Percentiles rank a stretch among this genome's conserved stretches.
phyloP scores from a whole-genome alignment of 2,329 filamentous ascomycete genomes.

The Aspergillus pseudoviridinutans region DNA sequence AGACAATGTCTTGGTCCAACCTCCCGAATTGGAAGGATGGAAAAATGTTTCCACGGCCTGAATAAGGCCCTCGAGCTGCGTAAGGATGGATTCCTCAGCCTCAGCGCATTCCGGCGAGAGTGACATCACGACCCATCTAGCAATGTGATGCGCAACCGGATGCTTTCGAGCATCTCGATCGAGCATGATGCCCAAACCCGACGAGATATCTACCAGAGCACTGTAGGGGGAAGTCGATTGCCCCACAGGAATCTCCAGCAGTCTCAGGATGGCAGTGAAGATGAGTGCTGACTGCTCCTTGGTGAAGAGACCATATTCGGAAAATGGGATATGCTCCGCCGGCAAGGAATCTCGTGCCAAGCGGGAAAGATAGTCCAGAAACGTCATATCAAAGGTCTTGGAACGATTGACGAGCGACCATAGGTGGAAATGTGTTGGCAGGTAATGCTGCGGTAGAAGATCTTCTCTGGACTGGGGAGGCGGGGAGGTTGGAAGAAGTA shows the following conservation, averaged over 20 bases:
- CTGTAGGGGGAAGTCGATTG: constrained; percentile 93
- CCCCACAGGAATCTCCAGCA: constrained; percentile 94
- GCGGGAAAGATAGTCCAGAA: constrained; percentile 85
- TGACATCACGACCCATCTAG: constrained; percentile 88
- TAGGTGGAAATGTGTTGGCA: constrained; percentile 92
- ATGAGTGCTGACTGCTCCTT: constrained; percentile 87
- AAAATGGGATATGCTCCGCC: constrained; percentile 72
- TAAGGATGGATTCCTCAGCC: constrained; percentile 72
- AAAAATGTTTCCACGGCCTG: constrained; percentile 98
- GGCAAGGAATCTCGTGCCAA: constrained; percentile 78
- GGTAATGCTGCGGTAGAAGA: constrained; percentile 80
- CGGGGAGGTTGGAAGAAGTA: constrained; percentile 80
- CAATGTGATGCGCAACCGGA: constrained; percentile 85
- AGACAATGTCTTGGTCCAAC: constrained; percentile 84
- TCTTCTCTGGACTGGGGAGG: constrained; percentile 63
- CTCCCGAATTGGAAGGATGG: constrained; percentile 92
- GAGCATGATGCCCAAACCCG: constrained; percentile 78
- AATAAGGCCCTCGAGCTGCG: constrained; percentile 83
- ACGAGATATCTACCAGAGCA: constrained; percentile 70
- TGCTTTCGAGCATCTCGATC: constrained; percentile 94
- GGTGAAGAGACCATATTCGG: constrained; percentile 85
- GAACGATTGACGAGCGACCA: constrained; percentile 93
- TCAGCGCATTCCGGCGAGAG: constrained; percentile 79
- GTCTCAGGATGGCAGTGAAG: constrained; percentile 82
- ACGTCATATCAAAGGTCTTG: constrained; percentile 77